A percentile compares a stretch with the other conserved stretches of the same genome.
These are phyloP conservation scores for Yarrowia sp. DNA, from an alignment of 805 yeast species.

Conservation along the genomic window DNA sequence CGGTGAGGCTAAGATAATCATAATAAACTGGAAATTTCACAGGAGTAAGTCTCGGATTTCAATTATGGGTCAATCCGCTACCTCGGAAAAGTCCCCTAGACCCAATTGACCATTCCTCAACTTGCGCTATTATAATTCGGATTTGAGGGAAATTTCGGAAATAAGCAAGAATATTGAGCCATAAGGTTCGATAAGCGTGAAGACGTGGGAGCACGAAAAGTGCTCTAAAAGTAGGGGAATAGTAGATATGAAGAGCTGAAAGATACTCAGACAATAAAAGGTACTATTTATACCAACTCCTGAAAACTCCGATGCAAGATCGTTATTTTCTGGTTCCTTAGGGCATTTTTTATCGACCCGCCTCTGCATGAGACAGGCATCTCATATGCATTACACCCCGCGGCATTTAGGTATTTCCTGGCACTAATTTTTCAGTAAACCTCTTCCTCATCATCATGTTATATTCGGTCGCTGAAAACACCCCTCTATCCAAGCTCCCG, in stretches of 20 bases:
- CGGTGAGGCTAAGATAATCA: background rate
- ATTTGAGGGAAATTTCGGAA: constrained; percentile 20
- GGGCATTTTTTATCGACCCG: background rate
- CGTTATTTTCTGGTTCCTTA: background rate
- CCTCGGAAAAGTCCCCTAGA: too few species aligned
- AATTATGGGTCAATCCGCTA: too few species aligned
- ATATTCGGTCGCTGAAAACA: constrained; percentile 20
- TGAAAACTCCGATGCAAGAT: background rate
- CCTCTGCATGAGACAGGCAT: constrained; percentile 11
- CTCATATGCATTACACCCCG: constrained; percentile 31
- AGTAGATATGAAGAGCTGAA: background rate
- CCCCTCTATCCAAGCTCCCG: constrained; percentile 10
- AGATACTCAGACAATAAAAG: background rate
- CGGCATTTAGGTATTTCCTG: constrained; percentile 26
- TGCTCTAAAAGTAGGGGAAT: background rate
- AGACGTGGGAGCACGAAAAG: background rate
- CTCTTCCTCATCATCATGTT: background rate
- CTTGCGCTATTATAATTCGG: constrained; percentile 4
- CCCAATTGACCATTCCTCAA: too few species aligned
- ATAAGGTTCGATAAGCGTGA: constrained; percentile 1
- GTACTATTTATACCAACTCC: background rate
- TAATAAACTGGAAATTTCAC: background rate
- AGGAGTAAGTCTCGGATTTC: too few species aligned
- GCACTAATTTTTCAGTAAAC: background rate
- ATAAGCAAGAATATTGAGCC: background rate